Percentiles rank a stretch among this genome's conserved stretches.
phyloP scores from a whole-genome alignment of 495 filamentous ascomycete species.

The Tricharina praecox region DNA sequence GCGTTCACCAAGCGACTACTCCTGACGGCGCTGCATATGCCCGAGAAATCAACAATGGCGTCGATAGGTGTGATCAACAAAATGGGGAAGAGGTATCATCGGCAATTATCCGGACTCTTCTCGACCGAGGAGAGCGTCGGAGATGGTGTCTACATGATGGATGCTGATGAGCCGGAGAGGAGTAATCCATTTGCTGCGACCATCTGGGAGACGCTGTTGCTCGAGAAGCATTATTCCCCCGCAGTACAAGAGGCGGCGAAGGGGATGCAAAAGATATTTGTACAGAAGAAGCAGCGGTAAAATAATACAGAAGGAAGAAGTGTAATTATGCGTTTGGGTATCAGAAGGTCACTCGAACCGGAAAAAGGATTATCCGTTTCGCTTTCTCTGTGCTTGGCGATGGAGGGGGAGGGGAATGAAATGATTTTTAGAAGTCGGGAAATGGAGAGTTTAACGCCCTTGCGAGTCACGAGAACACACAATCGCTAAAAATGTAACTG shows the following conservation, averaged over 20 bases:
- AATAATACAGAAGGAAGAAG: too few relatives aligned
- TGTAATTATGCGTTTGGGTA: too few relatives aligned
- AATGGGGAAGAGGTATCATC: slow-evolving; percentile 52
- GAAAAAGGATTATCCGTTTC: too few relatives aligned
- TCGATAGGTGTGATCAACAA: slow-evolving; percentile 55
- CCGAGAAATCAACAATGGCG: slow-evolving; percentile 71
- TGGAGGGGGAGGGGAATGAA: too few relatives aligned
- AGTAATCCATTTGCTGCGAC: slow-evolving; percentile 82
- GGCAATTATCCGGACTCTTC: slow-evolving; percentile 57
- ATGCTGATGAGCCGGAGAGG: slow-evolving; percentile 44
- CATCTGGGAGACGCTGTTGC: slow-evolving; percentile 82
- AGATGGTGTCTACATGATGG: slow-evolving; percentile 41
- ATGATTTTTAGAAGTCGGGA: too few relatives aligned
- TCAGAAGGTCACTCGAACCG: too few relatives aligned
- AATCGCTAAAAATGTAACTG: too few relatives aligned
- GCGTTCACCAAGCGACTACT: slow-evolving; percentile 87
- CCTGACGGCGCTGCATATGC: slow-evolving; percentile 62
- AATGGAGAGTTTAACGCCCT: too few relatives aligned
- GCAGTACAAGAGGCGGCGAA: slow-evolving; percentile 59
- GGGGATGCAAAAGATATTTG: slow-evolving; percentile 47
- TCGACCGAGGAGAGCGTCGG: slow-evolving; percentile 80
- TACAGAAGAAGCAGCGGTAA: slow-evolving; percentile 6
- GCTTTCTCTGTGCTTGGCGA: too few relatives aligned
- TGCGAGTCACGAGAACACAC: too few relatives aligned
- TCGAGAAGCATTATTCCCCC: slow-evolving; percentile 75